These are phyloP conservation scores for Pseudopyricularia javanii DNA, from an alignment of 2,329 filamentous ascomycete genomes.

Conservation along the genomic window DNA sequence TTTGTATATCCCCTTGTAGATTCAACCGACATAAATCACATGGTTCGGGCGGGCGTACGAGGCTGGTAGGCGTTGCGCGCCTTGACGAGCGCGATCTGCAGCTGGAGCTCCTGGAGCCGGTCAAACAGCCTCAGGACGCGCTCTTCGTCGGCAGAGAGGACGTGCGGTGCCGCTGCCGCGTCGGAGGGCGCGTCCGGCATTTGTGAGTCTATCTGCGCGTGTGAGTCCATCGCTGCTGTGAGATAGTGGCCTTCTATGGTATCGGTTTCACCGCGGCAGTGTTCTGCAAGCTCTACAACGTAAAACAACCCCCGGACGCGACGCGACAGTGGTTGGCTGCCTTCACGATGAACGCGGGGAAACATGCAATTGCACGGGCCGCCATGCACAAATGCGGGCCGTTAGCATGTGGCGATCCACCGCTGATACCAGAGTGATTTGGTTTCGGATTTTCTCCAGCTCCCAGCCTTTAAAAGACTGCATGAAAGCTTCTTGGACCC, in stretches of 20 bases:
- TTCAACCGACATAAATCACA: neutral
- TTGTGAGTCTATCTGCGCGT: neutral
- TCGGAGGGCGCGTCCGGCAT: neutral
- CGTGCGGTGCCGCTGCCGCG: conserved; percentile 20
- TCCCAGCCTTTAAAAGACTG: no score
- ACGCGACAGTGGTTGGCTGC: no score
- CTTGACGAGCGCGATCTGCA: conserved; percentile 58
- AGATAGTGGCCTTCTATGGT: neutral
- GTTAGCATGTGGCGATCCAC: no score
- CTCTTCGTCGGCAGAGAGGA: conserved; percentile 54
- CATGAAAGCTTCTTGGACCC: no score
- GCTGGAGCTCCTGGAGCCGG: conserved; percentile 54
- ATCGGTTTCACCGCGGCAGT: neutral
- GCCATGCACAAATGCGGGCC: no score
- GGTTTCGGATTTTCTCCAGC: no score
- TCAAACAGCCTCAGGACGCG: conserved; percentile 59
- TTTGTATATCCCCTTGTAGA: no score
- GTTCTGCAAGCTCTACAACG: no score
- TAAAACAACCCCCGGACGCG: no score
- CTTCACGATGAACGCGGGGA: no score
- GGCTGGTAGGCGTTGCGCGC: conserved; percentile 21
- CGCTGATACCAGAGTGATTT: no score
- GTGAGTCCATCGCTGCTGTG: neutral
- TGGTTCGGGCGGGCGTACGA: neutral
- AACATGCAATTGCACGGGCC: no score